Evolutionary conservation across 257 asterid species (phyloP).

Genomic region (Capsicum chinense): DNA sequence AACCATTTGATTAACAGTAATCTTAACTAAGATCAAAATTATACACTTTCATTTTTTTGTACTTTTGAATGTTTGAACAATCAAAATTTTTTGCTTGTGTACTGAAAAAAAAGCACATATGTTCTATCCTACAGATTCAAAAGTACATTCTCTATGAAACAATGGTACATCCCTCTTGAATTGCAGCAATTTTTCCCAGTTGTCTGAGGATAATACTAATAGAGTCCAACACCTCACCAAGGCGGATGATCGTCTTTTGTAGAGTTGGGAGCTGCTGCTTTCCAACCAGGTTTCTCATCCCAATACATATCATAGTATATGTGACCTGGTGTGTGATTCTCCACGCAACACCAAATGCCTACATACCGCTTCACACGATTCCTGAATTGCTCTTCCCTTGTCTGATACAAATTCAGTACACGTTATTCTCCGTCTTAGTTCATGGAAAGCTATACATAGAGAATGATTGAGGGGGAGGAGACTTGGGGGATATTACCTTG

Average conservation of each 20-base stretch:
- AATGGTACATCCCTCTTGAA: conserved; percentile 25
- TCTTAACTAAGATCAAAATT: conserved; percentile 10
- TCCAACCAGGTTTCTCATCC: conserved; percentile 97
- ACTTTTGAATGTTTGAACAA: background rate
- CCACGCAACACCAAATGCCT: conserved; percentile 96
- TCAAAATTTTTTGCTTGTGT: conserved; percentile 11
- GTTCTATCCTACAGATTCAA: conserved; percentile 3
- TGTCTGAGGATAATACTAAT: background rate
- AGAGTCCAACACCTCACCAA: conserved; percentile 42
- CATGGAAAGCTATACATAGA: background rate
- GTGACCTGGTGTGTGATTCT: conserved; percentile 73
- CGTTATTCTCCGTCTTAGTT: background rate
- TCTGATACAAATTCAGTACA: conserved; percentile 46
- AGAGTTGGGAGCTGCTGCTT: conserved; percentile 81
- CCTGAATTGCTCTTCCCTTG: conserved; percentile 77
- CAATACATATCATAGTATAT: conserved; percentile 90
- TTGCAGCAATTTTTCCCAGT: conserved; percentile 14
- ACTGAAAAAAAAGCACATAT: background rate
- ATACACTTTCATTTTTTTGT: background rate
- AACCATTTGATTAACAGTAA: background rate
- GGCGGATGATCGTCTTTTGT: conserved; percentile 91
- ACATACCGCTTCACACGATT: conserved; percentile 77
- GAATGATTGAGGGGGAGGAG: background rate
- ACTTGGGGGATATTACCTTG: conserved; percentile 57
- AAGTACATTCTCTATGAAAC: conserved; percentile 23